These are phyloP conservation scores for Lepidium sativum DNA, from an alignment of 345 rosid species.

Conservation along the genomic window DNA sequence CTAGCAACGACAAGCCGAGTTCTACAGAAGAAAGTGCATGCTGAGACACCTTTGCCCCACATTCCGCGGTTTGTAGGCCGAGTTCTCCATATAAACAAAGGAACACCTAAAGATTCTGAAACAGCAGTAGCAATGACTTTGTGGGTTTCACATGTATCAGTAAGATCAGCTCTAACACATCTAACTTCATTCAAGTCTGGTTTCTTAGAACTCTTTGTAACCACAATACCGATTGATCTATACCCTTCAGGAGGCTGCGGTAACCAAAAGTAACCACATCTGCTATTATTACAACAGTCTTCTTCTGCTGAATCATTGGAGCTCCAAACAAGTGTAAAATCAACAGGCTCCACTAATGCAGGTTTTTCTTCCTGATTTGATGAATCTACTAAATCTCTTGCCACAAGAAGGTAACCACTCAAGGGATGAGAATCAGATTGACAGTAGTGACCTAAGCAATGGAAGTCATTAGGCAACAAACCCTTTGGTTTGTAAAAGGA, in stretches of 20 bases:
- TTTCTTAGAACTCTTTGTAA: conserved; percentile 42
- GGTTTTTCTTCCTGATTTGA: conserved; percentile 20
- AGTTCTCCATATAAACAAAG: conserved; percentile 53
- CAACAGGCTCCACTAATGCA: conserved; percentile 58
- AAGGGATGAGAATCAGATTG: conserved; percentile 50
- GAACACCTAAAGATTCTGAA: conserved; percentile 32
- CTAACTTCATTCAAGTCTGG: conserved; percentile 65
- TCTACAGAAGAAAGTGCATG: conserved; percentile 67
- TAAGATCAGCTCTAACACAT: conserved; percentile 70
- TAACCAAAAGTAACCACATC: conserved; percentile 65
- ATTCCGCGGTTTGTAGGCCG: conserved; percentile 64
- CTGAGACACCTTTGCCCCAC: conserved; percentile 57
- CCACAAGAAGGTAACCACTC: conserved; percentile 62
- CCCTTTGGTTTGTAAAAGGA: conserved; percentile 57
- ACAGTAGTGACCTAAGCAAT: conserved; percentile 73
- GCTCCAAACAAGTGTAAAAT: conserved; percentile 62
- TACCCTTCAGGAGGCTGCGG: conserved; percentile 74
- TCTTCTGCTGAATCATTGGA: conserved; percentile 40
- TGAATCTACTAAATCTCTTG: conserved; percentile 34
- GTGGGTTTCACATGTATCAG: conserved; percentile 51
- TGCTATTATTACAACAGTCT: conserved; percentile 3
- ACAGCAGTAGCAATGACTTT: conserved; percentile 26
- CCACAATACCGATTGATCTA: conserved; percentile 57
- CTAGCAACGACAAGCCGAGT: conserved; percentile 28
- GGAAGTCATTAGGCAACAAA: conserved; percentile 52